phyloP scores from a whole-genome alignment of 345 rosid genomes.

The Nephelium lappaceum region DNA sequence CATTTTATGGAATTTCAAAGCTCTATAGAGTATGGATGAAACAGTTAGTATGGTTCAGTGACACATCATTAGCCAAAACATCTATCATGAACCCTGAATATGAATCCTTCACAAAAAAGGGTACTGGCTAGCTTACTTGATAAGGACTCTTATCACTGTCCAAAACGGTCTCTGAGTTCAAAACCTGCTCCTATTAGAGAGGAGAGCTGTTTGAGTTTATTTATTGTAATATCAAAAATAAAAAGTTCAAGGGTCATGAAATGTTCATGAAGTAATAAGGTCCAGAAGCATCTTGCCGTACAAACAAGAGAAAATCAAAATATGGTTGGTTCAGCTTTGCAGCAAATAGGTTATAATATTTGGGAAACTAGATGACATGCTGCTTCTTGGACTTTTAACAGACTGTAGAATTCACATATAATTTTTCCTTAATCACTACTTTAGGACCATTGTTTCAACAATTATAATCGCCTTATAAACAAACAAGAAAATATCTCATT shows the following conservation, averaged over 20 bases:
- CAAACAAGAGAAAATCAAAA: background rate
- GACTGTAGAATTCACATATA: background rate
- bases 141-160: no score
- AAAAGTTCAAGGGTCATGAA: no score
- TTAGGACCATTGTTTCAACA: background rate
- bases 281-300: background rate
- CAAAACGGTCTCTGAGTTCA: no score
- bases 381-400: background rate
- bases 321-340: constrained; percentile 7
- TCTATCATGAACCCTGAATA: background rate
- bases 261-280: background rate
- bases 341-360: background rate
- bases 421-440: background rate
- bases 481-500: background rate
- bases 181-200: no score
- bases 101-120: background rate
- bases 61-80: background rate
- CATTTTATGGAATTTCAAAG: constrained; percentile 4
- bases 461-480: background rate
- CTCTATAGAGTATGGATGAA: background rate
- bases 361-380: background rate
- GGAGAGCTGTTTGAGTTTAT: no score
- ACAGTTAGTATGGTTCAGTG: background rate
- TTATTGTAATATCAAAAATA: no score
- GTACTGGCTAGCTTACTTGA: background rate